phyloP scores from a whole-genome alignment of 1,284 basidiomycete species.

The Paramarasmius palmivorus region DNA sequence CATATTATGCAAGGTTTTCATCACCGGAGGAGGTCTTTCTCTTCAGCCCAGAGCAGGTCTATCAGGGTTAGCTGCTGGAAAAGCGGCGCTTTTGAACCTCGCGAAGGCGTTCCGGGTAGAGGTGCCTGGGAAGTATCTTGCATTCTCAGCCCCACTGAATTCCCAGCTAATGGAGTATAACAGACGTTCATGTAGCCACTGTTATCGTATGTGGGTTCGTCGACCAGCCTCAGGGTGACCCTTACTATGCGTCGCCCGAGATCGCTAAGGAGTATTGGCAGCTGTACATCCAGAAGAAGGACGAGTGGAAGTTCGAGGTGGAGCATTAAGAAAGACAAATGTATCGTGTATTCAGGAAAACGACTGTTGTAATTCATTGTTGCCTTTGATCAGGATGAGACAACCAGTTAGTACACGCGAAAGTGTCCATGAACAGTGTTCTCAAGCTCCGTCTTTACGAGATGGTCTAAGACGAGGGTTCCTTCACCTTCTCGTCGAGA shows the following conservation, averaged over 20 bases:
- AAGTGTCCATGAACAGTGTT: too few relatives aligned
- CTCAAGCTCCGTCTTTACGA: too few relatives aligned
- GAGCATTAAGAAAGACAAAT: not conserved
- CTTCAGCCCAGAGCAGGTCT: not conserved
- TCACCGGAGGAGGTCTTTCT: not conserved
- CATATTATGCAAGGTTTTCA: not conserved
- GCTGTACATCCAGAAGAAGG: not conserved
- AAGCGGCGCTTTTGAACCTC: not conserved
- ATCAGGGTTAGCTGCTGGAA: not conserved
- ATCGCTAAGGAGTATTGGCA: slow-evolving; percentile 1
- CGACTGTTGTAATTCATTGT: not conserved
- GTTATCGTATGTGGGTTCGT: not conserved
- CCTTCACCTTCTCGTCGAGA: slow-evolving; percentile 7
- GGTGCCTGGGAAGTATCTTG: not conserved
- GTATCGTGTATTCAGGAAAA: not conserved
- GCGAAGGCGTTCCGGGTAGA: not conserved
- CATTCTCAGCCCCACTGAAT: not conserved
- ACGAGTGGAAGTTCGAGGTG: not conserved
- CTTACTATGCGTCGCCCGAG: not conserved
- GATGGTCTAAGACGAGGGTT: not conserved
- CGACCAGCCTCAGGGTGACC: not conserved
- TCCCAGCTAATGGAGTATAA: not conserved
- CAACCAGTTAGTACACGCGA: too few relatives aligned
- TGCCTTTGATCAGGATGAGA: not conserved
- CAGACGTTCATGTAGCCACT: not conserved